Percentiles rank a stretch among this genome's conserved stretches.
Conservation (phyloP, 2,329 filamentous ascomycete genomes). For the Penicillium sclerotigenum region DNA sequence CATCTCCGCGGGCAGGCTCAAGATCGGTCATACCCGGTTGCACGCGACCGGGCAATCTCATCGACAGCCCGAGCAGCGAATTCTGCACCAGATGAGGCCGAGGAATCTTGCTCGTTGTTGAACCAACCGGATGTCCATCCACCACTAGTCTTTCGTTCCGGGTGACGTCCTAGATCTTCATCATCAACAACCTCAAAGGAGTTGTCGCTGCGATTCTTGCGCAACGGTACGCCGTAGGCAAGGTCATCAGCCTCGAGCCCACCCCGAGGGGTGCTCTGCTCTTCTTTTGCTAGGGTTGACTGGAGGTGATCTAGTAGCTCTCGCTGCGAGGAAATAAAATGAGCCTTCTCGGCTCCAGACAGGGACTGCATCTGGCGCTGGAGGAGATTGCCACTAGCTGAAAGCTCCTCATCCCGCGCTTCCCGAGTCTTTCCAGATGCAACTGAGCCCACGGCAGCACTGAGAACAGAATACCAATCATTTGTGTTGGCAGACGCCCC, state of each 20-base stretch:
- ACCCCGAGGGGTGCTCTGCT: slow-evolving; percentile 54
- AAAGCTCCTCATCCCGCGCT: slow-evolving; percentile 50
- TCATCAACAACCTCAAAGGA: slow-evolving; percentile 89
- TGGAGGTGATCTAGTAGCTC: slow-evolving; percentile 73
- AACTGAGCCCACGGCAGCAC: slow-evolving; percentile 67
- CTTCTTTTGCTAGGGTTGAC: slow-evolving; percentile 75
- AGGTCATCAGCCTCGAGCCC: slow-evolving; percentile 35
- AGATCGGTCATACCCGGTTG: slow-evolving; percentile 22
- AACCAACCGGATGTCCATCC: slow-evolving; percentile 36
- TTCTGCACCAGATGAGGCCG: slow-evolving; percentile 28
- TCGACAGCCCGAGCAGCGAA: slow-evolving; percentile 28
- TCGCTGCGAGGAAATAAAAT: slow-evolving; percentile 74
- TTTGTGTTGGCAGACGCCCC: slow-evolving; percentile 48
- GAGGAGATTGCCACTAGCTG: slow-evolving; percentile 62
- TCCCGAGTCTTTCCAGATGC: slow-evolving; percentile 43
- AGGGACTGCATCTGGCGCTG: slow-evolving; percentile 64
- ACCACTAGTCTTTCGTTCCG: slow-evolving; percentile 21
- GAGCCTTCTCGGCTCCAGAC: slow-evolving; percentile 62
- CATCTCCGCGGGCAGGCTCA: not conserved
- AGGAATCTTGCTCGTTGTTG: slow-evolving; percentile 25
- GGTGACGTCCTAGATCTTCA: slow-evolving; percentile 52
- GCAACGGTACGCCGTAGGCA: slow-evolving; percentile 50
- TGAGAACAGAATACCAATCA: slow-evolving; percentile 76
- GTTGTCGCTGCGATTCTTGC: slow-evolving; percentile 78
- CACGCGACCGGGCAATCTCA: slow-evolving; percentile 22